Evolutionary conservation across 75 land plant genomes (phyloP), one percentile per base, ranked within the genome.

Genomic region (Gnetum montanum): DNA sequence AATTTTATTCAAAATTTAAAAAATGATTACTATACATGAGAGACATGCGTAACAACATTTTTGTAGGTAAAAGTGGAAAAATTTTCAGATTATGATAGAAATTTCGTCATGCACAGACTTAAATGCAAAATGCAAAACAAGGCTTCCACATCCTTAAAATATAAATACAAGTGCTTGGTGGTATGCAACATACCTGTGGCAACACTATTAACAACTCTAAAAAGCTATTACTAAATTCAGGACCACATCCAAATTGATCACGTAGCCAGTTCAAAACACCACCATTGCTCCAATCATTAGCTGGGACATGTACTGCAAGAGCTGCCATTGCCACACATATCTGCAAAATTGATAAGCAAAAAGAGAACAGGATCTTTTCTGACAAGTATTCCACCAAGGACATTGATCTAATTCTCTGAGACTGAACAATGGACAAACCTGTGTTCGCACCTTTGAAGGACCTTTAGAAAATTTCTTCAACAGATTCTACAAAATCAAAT

Each of bases 281-380:
- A 44, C 81, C 90, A 64, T 72, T 79, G 43, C 98, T 96, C 98
- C 98, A 93, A 28, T 89, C 90, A 68, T 85, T 86, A 16, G 78
- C 67, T 40, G 98, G 51, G 35, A 89, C 85, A 68, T 92, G 86
- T 26, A 92, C 85, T 44, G 95, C 94, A 69, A 88, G 70, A 1
- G 95, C 88, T 60, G 94, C 89, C 60, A 92, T 66, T 53, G 86
- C 97, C 52, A 92, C 65, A 68, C 97, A 77, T 51, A 92, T 80
- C 97, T 92, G 78, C 46, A 65, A 70, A 65, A 8, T 43, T 5
- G 43, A 46, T 18, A 40, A 67, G 8, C 49, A 36, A 8, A 31
- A 13, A 58, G 4, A 16, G 49, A 52, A 68, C 34, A 36, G 10
- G 8, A 46, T 10, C 19, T 68, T 41, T 3, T 41, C 16, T 41